Conservation (phyloP, 2,329 filamentous ascomycete genomes). For the Ceratocystis alfenasii region DNA sequence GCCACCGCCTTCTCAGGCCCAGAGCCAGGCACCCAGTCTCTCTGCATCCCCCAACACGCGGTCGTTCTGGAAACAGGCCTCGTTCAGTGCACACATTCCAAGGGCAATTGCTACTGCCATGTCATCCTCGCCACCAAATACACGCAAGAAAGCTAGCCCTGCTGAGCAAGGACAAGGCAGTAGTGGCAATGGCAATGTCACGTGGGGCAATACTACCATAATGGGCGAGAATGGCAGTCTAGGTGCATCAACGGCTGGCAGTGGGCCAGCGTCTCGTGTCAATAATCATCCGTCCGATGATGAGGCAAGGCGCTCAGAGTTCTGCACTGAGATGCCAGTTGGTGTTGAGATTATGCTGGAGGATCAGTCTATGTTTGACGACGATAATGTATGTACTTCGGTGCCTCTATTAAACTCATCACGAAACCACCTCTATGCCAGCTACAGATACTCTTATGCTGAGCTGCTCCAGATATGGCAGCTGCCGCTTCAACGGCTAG, state of each 20-base stretch:
- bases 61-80: slow-evolving; percentile 38
- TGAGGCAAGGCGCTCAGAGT: slow-evolving; percentile 37
- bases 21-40: slow-evolving; percentile 31
- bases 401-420: slow-evolving; percentile 45
- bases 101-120: slow-evolving; percentile 24
- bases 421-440: slow-evolving; percentile 40
- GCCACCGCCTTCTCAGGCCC: slow-evolving; percentile 29
- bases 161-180: slow-evolving; percentile 45
- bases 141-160: slow-evolving; percentile 45
- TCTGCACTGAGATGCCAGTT: slow-evolving; percentile 26
- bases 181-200: slow-evolving; percentile 30
- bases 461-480: slow-evolving; percentile 57
- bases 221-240: slow-evolving; percentile 34
- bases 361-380: slow-evolving; percentile 55
- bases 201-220: slow-evolving; percentile 39
- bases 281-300: slow-evolving; percentile 42
- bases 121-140: slow-evolving; percentile 37
- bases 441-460: slow-evolving; percentile 54
- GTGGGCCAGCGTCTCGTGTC: slow-evolving; percentile 29
- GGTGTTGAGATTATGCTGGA: slow-evolving; percentile 38
- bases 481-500: slow-evolving; percentile 49
- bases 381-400: slow-evolving; percentile 50
- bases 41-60: slow-evolving; percentile 49
- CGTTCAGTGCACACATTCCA: slow-evolving; percentile 39
- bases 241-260: slow-evolving; percentile 26